Evolutionary conservation across 2,329 filamentous ascomycete genomes (phyloP), one percentile per base, ranked within the genome.

Genomic region (Epichloe sibirici): DNA sequence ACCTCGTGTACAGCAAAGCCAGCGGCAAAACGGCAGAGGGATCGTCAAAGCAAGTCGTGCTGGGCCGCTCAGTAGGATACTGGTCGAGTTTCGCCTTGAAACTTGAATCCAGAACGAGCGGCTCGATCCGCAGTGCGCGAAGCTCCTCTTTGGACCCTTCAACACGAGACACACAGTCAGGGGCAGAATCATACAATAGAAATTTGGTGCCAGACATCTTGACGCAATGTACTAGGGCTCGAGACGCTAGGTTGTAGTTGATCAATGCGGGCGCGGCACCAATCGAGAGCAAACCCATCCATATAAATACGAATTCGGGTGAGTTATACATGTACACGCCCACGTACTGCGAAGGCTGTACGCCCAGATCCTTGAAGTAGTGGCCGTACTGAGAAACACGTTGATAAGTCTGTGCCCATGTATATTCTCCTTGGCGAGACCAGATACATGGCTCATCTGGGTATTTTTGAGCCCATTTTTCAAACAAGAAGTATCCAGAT

Each of bases 251-350:
- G 28, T 52, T 52, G 35, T 52, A 52, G 39, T 55, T 55, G 40
- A 55, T 48, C 43, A 55, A 42, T 7, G 53, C 53, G 6, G 53
- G 50, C 7, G 53, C 53, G 13, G 53, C 53, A 2, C 53, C 53
- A 21, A 55, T 55, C n/a, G 53, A 55, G n/a, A 55, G 51, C 37
- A 55, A 44, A 9, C 35, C 53, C 42, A 55, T 21, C 50, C 53
- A 55, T 40, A 55, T 47, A 2, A 55, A 50, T 3, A 55, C 11
- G 28, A 52, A 51, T 43, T 55, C 50, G 25, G 50, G 53, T 6
- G 46, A 50, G 38, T 55, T 55, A 38, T 52, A 52, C 46, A 52
- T 42, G 53, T 55, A 55, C 35, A 55, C 4, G 17, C 53, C 53
- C 8, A 52, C 53, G 39, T 45, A 52, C 35, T 55, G 43, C 9